phyloP scores from a whole-genome alignment of 2,329 filamentous ascomycete genomes.

The Monosporascus sp. region DNA sequence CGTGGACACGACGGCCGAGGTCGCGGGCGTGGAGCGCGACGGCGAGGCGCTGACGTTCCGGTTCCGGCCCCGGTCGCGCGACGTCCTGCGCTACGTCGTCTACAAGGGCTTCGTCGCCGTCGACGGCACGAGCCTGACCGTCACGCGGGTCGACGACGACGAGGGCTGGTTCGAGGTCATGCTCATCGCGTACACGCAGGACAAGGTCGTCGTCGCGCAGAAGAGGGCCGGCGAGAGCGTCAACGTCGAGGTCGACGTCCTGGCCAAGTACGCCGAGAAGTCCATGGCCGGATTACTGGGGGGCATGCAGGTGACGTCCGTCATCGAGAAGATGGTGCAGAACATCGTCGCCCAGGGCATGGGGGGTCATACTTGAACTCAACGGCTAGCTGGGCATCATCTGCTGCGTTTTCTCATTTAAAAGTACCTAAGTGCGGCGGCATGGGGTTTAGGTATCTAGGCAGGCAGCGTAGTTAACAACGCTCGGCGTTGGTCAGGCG shows the following conservation, averaged over 20 bases:
- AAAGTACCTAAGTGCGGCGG: too few relatives aligned
- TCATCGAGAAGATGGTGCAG: slow-evolving; percentile 68
- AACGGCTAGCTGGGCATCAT: not conserved
- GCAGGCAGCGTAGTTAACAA: too few relatives aligned
- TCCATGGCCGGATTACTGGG: slow-evolving; percentile 75
- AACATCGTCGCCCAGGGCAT: slow-evolving; percentile 69
- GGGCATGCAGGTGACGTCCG: slow-evolving; percentile 45
- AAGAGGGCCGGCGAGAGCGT: slow-evolving; percentile 78
- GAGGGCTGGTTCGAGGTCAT: slow-evolving; percentile 91
- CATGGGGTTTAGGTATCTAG: not conserved
- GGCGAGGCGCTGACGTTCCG: slow-evolving; percentile 88
- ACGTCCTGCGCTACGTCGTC: slow-evolving; percentile 79
- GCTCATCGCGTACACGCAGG: slow-evolving; percentile 95
- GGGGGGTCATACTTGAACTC: slow-evolving; percentile 18
- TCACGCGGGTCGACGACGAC: slow-evolving; percentile 77
- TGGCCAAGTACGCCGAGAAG: slow-evolving; percentile 84
- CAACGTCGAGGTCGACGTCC: slow-evolving; percentile 90
- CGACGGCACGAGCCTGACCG: slow-evolving; percentile 89
- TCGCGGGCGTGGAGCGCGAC: slow-evolving; percentile 68
- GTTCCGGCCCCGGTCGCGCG: slow-evolving; percentile 63
- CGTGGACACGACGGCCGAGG: slow-evolving; percentile 81
- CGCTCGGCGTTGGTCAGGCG: slow-evolving; percentile 16
- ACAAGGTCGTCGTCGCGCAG: slow-evolving; percentile 74
- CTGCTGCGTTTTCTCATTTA: too few relatives aligned
- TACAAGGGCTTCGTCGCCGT: slow-evolving; percentile 95